Evolutionary conservation across 1,284 basidiomycete species (phyloP).

Genomic region (Coriolopsis trogii): DNA sequence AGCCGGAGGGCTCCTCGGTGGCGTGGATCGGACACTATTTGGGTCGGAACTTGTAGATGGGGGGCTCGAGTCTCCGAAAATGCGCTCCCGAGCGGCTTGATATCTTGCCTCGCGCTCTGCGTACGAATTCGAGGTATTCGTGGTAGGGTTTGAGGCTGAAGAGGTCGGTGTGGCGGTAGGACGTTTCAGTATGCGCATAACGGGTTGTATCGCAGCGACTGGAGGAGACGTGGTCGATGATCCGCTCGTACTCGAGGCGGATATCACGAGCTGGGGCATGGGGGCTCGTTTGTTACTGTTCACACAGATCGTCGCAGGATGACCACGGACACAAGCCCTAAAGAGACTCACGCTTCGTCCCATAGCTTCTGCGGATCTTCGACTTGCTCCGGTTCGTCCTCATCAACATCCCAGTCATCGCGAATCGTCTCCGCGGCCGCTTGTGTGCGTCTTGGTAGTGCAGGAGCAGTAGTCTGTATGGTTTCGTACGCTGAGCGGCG

Average conservation of each 20-base stretch:
- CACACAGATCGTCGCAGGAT: background rate
- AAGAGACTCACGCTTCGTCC: conserved; percentile 47
- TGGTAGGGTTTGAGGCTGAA: conserved; percentile 6
- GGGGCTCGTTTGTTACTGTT: conserved; percentile 45
- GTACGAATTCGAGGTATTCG: conserved; percentile 26
- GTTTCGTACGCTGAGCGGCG: too few species aligned
- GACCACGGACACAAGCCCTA: background rate
- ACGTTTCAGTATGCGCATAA: conserved; percentile 42
- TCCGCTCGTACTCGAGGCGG: conserved; percentile 33
- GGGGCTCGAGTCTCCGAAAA: conserved; percentile 30
- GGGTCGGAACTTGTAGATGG: background rate
- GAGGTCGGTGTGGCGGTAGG: conserved; percentile 26
- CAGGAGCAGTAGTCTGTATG: too few species aligned
- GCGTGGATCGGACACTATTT: too few species aligned
- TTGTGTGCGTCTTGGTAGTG: too few species aligned
- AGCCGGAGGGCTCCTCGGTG: background rate
- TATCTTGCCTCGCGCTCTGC: conserved; percentile 42
- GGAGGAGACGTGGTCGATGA: conserved; percentile 32
- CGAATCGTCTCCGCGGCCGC: conserved; percentile 27
- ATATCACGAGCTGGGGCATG: conserved; percentile 49
- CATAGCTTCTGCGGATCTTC: conserved; percentile 42
- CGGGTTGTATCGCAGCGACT: conserved; percentile 38
- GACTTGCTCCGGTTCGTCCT: conserved; percentile 36
- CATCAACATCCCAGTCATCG: conserved; percentile 51
- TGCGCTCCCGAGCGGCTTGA: conserved; percentile 42